phyloP scores from a whole-genome alignment of 2,329 filamentous ascomycete genomes.

The Trichoderma polysporum region DNA sequence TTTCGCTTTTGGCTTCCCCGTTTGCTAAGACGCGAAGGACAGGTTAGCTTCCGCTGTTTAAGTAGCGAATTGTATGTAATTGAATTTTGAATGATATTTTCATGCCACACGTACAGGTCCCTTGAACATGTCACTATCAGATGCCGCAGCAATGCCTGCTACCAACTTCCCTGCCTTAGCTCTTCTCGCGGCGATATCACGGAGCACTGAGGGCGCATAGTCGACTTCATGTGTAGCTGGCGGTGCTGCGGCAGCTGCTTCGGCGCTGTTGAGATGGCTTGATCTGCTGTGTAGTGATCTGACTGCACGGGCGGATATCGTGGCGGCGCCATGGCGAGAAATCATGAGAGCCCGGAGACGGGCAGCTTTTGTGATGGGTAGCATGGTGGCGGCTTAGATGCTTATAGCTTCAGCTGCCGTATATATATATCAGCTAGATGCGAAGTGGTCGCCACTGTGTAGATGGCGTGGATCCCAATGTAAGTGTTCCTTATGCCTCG shows the following conservation, averaged over 20 bases:
- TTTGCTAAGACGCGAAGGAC: constrained; percentile 28
- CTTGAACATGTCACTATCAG: constrained; percentile 83
- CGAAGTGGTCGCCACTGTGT: background rate
- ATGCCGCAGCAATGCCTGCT: constrained; percentile 72
- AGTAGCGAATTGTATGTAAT: background rate
- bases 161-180: constrained; percentile 70
- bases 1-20: constrained; percentile 71
- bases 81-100: background rate
- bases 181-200: constrained; percentile 44
- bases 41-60: background rate
- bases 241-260: constrained; percentile 28
- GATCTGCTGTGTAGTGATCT: constrained; percentile 26
- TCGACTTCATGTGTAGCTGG: constrained; percentile 29
- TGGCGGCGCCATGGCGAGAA: constrained; percentile 13
- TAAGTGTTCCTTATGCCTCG: background rate
- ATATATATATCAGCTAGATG: background rate
- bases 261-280: constrained; percentile 26
- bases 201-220: constrained; percentile 30
- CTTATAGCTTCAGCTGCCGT: background rate
- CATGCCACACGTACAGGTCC: constrained; percentile 53
- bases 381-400: constrained; percentile 25
- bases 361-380: constrained; percentile 26
- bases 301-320: background rate
- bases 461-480: background rate
- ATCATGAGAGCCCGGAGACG: constrained; percentile 21